Base-by-base conservation (phyloP, 169 alveolate species). In the Babesia bigemina region DNA sequence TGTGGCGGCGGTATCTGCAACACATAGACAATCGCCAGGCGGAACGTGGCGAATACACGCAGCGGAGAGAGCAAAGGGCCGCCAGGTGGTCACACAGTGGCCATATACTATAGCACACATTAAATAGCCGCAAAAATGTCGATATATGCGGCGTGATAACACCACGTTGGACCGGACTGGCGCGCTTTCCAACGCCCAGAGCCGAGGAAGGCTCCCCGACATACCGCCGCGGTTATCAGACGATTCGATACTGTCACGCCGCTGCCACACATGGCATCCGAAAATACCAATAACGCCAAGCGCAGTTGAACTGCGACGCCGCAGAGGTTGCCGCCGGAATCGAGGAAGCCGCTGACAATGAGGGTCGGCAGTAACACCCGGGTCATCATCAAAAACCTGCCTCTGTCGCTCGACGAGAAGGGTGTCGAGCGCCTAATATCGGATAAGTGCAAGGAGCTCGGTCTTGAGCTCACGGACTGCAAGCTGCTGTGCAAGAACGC, bases 371-470 rank as follows among this genome's bases (percentile, higher is more conserved):
- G 70, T 48, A 58, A 52, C 26, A 83, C 79, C 65, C 62, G 90
- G 19, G 16, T 83, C 2, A 58, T 83, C 50, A 45, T 83, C 59
- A 83, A 83, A 29, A 83, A 83, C 62, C 57, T 83, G 45, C 90
- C 90, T 4, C 50, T 65, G 45, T 65, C 74, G 42, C 71, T 83
- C 13, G 90, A 74, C 59, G 70, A 66, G 22, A 52, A 44, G 49
- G 22, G 59, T 14, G 67, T 75, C 13, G 73, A 75, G 50, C 58
- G 75, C 33, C 59, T 83, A 21, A 45, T 83, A 57, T 58, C 75
- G 72, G 63, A 83, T 26, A 83, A 83, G 47, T 73, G 86, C 45
- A 66, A 48, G 48, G 86, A 83, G 19, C 21, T 83, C 0, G 90
- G 90, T 7, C 28, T 83, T 47, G 57, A 53, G 36, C 49, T 21